Evolutionary conservation across 148 eudicot species (phyloP).

Genomic region (Nepenthes mirabilis): DNA sequence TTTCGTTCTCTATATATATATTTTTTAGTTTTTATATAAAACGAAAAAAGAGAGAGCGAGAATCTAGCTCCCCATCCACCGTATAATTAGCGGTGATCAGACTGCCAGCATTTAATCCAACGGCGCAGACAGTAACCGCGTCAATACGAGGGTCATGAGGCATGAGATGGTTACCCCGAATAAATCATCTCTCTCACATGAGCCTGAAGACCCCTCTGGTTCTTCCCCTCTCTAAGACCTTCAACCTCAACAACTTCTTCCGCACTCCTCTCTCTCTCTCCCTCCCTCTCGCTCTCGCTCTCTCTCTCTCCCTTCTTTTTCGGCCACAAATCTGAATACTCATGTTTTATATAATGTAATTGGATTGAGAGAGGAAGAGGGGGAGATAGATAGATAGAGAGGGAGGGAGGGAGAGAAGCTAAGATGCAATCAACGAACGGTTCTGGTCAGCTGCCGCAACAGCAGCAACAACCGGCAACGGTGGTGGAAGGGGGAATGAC

Average conservation of each 20-base stretch:
- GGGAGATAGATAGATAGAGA: not conserved
- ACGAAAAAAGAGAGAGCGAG: not conserved
- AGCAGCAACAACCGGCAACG: constrained; percentile 5
- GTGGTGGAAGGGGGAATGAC: constrained; percentile 1
- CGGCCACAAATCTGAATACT: not conserved
- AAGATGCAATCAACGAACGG: constrained; percentile 23
- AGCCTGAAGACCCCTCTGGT: not conserved
- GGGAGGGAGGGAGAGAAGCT: not conserved
- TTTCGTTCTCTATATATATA: no score
- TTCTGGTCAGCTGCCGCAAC: constrained; percentile 6
- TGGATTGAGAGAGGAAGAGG: not conserved
- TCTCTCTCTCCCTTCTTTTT: not conserved
- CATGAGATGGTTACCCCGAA: no score
- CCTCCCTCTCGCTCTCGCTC: no score
- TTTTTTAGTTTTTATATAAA: not conserved
- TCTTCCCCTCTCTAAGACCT: not conserved
- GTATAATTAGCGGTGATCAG: constrained; percentile 21
- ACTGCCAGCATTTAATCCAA: constrained; percentile 9
- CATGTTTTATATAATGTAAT: not conserved
- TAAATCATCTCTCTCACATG: not conserved
- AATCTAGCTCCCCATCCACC: constrained; percentile 1
- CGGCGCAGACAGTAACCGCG: constrained; percentile 20
- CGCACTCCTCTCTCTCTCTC: no score
- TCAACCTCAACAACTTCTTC: not conserved
- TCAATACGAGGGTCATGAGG: constrained; percentile 6